Evolutionary conservation across 2,329 filamentous ascomycete species (phyloP).

Genomic region (Stemphylium vesicarium): DNA sequence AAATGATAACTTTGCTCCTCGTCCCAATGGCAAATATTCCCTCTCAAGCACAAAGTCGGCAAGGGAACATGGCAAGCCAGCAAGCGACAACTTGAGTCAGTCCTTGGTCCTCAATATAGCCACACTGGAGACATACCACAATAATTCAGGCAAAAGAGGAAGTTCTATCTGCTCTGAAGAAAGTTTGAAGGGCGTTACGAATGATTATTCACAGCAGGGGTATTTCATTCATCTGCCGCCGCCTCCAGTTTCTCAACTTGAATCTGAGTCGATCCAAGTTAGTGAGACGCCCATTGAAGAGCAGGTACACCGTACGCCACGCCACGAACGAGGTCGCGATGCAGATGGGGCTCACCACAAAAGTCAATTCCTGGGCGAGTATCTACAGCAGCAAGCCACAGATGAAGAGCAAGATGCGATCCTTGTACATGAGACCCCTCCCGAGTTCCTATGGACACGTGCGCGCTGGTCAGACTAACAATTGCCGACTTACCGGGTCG

Average conservation of each 20-base stretch:
- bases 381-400: background rate
- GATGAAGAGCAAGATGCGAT: slow-evolving; percentile 2
- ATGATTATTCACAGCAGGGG: slow-evolving; percentile 2
- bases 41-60: background rate
- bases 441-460: background rate
- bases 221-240: background rate
- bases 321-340: background rate
- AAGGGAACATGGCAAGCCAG: background rate
- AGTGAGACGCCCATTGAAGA: slow-evolving; percentile 5
- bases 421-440: slow-evolving; percentile 16
- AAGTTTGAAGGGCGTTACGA: slow-evolving; percentile 1
- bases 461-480: background rate
- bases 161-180: background rate
- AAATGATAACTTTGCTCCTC: background rate
- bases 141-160: background rate
- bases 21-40: background rate
- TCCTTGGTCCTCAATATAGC: background rate
- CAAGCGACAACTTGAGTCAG: background rate
- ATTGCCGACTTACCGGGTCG: background rate
- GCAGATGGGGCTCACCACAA: background rate
- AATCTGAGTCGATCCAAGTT: background rate
- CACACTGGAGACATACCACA: background rate
- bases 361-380: background rate
- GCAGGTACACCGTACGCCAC: background rate
- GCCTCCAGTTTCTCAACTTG: background rate